Evolutionary conservation across 495 filamentous ascomycete genomes (phyloP), one percentile per base, ranked within the genome.

Genomic region (Penicillium pancosmium): DNA sequence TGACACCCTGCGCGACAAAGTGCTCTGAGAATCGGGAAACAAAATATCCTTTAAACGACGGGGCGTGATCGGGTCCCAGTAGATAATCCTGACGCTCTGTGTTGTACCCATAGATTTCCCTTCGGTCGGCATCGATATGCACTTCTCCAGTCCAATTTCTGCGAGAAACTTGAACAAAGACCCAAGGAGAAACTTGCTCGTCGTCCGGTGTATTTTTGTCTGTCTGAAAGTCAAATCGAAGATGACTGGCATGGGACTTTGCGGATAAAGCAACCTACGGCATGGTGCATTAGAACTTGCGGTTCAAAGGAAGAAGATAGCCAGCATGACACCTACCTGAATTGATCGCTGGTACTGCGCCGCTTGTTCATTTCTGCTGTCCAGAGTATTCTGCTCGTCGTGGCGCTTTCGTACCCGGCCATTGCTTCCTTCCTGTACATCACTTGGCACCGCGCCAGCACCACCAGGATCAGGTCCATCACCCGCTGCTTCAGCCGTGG

Each of bases 71-170:
- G 18, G 68, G 68, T 2, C 68, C 68, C 4, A 70, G 63, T 1
- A 63, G 50, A n/a, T 70, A 70, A 23, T 70, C 68, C 54, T 70
- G 68, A 43, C 68, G 57, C 58, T 70, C 65, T 2, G 68, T 65
- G 34, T 68, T 70, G 25, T 68, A 68, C 0, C 65, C 65, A 19
- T 59, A 70, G 8, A 70, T 41, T 38, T 70, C 68, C 13, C 16
- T 54, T 5, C 33, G 52, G 0, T 50, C 21, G 15, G n/a, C 0
- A 38, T 70, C 65, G 25, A 70, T 58, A 12, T 68, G 60, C 8
- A 68, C 65, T 19, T 62, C 68, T 5, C 68, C 68, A 12, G 56
- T 68, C 68, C 68, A 70, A 19, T 70, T 70, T 6, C 51, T 62
- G 19, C 68, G 68, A 34, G 65, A 68, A 8, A 60, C 60, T 52